Evolutionary conservation across 257 asterid genomes (phyloP), one percentile per base, ranked within the genome.

Genomic region (Anisodus tanguticus): DNA sequence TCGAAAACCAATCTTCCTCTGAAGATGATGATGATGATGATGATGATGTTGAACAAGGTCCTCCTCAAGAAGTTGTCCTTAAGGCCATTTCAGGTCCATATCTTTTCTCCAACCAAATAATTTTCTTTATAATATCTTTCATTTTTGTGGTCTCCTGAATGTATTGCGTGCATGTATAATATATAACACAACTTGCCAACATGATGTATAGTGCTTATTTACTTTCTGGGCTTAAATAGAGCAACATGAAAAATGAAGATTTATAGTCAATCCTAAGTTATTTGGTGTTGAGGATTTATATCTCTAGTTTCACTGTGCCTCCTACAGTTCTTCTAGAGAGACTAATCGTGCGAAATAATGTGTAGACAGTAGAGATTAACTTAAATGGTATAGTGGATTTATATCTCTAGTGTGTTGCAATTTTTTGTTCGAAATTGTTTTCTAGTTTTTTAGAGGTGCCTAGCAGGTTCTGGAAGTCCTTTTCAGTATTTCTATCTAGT

Each of bases 31-130:
- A 22, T 22, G 26, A 22, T n/a, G 26, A 22, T 22, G 26, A 22
- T 10, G 35, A 66, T 71, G 94, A 91, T 74, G 97, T 91, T 86
- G 97, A 92, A 63, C 97, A 88, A 83, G 93, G 88, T 13, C 99
- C 97, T 10, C 98, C 99, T 80, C 99, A 95, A 80, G 97, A 94
- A 92, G 99, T 94, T 85, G 96, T 95, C 85, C 87, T 95, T 83
- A 95, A 94, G 91, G 99, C 98, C 66, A 95, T 95, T 88, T 93
- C 98, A 89, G 98, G 99, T 92, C 19, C 82, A 9, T 26, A 51
- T 26, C 62, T 47, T 22, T 70, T 62, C 39, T 41, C 53, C 31
- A 41, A 69, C 79, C 4, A 71, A 17, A 45, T 31, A 19, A 47
- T 54, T 26, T 89, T 22, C 59, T 19, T 39, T 2, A 16, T 22